Evolutionary conservation across 179 eudicot species (phyloP), one percentile per base, ranked within the genome.

Genomic region (Silene noctiflora): DNA sequence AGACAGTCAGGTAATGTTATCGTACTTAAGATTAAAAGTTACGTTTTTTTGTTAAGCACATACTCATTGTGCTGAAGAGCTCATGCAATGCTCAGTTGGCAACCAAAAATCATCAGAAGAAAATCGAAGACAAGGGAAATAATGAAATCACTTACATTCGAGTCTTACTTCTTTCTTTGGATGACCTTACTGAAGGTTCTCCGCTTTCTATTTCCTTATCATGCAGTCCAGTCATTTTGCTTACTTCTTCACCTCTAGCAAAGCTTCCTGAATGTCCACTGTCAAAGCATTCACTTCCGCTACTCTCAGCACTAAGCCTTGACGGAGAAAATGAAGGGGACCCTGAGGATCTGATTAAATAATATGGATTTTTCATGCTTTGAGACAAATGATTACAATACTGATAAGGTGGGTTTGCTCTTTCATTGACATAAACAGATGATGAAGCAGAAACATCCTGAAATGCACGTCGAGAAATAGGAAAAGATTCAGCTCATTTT

Each of bases 111-210:
- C 39, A 13, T 4, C 44, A 44, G 25, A 42, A 68, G 55, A 66
- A 33, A 17, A 66, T 8, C 48, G 8, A 12, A 68, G 55, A 42
- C 2, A 9, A 9, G 4, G 20, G 12, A 68, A 19, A 33, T 9
- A 20, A 42, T 68, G 72, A 1, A 42, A 62, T 24, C 25, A 73
- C 91, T 81, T 84, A 88, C 95, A 74, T 21, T 14, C 76, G 80
- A 72, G 72, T 72, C 64, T 84, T 88, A 76, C 83, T 87, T 72
- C 78, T 83, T 62, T 85, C 89, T 77, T 82, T 88, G 77, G 71
- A 35, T 19, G 31, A 4, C 58, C 56, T 68, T 13, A 16, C 31
- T 29, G 82, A 68, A 73, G 67, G 20, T 48, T 81, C 74, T 59
- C 55, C 71, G 75, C 69, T 81, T 59, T 74, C 68, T 59, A 14